These are phyloP conservation scores for Penicillium sp. DNA, from an alignment of 2,329 filamentous ascomycete species.

Conservation along the genomic window DNA sequence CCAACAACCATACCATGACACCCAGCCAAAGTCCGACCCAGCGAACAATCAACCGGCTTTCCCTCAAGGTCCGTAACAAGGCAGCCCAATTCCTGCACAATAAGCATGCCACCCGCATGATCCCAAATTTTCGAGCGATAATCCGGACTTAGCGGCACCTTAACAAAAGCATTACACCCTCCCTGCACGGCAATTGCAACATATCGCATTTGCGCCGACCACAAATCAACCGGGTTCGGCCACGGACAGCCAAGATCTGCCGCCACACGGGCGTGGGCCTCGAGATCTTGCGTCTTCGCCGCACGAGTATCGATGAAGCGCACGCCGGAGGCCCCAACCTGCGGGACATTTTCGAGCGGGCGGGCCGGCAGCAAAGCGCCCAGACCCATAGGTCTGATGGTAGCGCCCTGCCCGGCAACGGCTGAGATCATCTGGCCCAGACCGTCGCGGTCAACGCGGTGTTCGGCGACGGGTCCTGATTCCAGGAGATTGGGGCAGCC, in stretches of 20 bases:
- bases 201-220: conserved; percentile 55
- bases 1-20: conserved; percentile 45
- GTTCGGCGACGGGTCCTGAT: conserved; percentile 34
- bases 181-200: conserved; percentile 50
- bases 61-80: conserved; percentile 52
- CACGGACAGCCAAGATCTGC: conserved; percentile 42
- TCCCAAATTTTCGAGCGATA: conserved; percentile 55
- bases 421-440: conserved; percentile 52
- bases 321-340: conserved; percentile 30
- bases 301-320: conserved; percentile 48
- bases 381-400: conserved; percentile 39
- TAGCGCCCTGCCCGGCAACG: conserved; percentile 46
- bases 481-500: conserved; percentile 60
- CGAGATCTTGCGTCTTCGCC: conserved; percentile 38
- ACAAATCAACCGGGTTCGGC: conserved; percentile 50
- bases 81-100: conserved; percentile 52
- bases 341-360: conserved; percentile 28
- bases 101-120: conserved; percentile 53
- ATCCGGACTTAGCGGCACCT: conserved; percentile 44
- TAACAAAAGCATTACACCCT: conserved; percentile 49
- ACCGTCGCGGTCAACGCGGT: conserved; percentile 44
- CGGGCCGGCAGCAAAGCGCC: conserved; percentile 32
- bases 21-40: conserved; percentile 39
- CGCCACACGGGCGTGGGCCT: conserved; percentile 40
- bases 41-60: conserved; percentile 47